These are phyloP conservation scores for Pseudogymnoascus sp. DNA, from an alignment of 2,329 filamentous ascomycete genomes.

Conservation along the genomic window DNA sequence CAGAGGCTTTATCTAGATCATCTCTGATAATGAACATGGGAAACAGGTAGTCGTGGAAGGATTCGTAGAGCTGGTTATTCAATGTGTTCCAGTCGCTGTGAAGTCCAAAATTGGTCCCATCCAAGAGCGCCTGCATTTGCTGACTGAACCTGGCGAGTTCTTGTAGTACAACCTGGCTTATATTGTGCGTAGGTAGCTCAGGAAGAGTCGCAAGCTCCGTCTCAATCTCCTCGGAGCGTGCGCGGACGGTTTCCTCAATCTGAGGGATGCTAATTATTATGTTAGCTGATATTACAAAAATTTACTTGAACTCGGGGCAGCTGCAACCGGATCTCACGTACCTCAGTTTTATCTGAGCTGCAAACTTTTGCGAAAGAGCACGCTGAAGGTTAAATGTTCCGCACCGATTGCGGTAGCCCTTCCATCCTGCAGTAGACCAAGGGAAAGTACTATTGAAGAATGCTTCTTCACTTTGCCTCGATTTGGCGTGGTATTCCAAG, in stretches of 20 bases:
- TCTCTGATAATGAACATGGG: slow-evolving; percentile 22
- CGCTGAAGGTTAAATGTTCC: slow-evolving; percentile 45
- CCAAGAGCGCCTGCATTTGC: slow-evolving; percentile 45
- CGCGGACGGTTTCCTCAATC: slow-evolving; percentile 30
- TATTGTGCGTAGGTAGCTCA: slow-evolving; percentile 56
- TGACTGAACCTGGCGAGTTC: slow-evolving; percentile 52
- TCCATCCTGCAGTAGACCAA: slow-evolving; percentile 39
- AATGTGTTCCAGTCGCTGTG: slow-evolving; percentile 33
- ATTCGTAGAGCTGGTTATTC: slow-evolving; percentile 29
- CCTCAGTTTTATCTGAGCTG: slow-evolving; percentile 36
- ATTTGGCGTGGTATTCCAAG: slow-evolving; percentile 37
- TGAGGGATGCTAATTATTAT: slow-evolving; percentile 30
- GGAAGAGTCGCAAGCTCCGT: slow-evolving; percentile 52
- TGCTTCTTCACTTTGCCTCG: slow-evolving; percentile 39
- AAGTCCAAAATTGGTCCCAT: slow-evolving; percentile 43
- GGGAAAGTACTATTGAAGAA: slow-evolving; percentile 42
- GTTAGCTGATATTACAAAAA: slow-evolving; percentile 11
- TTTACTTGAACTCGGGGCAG: background rate
- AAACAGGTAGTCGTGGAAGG: slow-evolving; percentile 28
- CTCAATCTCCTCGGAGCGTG: slow-evolving; percentile 44
- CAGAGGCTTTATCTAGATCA: slow-evolving; percentile 19
- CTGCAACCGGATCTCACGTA: slow-evolving; percentile 12
- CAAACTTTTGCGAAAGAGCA: slow-evolving; percentile 41
- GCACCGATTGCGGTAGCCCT: slow-evolving; percentile 36
- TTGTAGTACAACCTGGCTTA: slow-evolving; percentile 57